Percentiles rank a stretch among this genome's conserved stretches.
These are phyloP conservation scores for Leptosphaerulina australis DNA, from an alignment of 2,329 filamentous ascomycete genomes.

Conservation along the genomic window DNA sequence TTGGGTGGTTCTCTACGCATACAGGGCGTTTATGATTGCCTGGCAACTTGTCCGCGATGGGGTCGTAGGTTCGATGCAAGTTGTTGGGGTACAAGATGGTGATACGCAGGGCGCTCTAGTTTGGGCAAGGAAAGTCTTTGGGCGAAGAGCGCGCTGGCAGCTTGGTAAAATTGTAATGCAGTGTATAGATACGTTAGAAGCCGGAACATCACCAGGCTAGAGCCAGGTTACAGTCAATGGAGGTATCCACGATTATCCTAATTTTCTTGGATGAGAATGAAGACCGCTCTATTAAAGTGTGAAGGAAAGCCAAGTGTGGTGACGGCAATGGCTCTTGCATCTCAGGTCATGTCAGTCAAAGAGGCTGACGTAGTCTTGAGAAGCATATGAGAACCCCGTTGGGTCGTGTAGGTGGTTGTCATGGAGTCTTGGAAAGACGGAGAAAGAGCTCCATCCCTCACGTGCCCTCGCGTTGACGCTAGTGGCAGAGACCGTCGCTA, in stretches of 20 bases:
- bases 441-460: not conserved
- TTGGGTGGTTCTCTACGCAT: slow-evolving; percentile 30
- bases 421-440: not conserved
- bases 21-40: slow-evolving; percentile 32
- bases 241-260: too few relatives aligned
- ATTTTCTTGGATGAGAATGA: too few relatives aligned
- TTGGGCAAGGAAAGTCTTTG: slow-evolving; percentile 28
- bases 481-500: not conserved
- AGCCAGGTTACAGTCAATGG: too few relatives aligned
- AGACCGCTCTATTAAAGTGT: too few relatives aligned
- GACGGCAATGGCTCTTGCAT: not conserved
- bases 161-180: slow-evolving; percentile 24
- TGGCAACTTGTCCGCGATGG: slow-evolving; percentile 28
- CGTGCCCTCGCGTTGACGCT: slow-evolving; percentile 12
- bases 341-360: not conserved
- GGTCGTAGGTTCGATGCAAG: slow-evolving; percentile 23
- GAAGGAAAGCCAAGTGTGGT: not conserved
- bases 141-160: slow-evolving; percentile 24
- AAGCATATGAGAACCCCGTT: too few relatives aligned
- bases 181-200: slow-evolving; percentile 25
- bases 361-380: not conserved
- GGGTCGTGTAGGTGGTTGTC: not conserved
- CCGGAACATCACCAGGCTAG: not conserved
- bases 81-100: slow-evolving; percentile 24
- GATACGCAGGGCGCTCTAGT: slow-evolving; percentile 20